A percentile compares a stretch with the other conserved stretches of the same genome.
phyloP scores from a whole-genome alignment of 768 basidiomycete genomes.

The Amylocystis lapponica region DNA sequence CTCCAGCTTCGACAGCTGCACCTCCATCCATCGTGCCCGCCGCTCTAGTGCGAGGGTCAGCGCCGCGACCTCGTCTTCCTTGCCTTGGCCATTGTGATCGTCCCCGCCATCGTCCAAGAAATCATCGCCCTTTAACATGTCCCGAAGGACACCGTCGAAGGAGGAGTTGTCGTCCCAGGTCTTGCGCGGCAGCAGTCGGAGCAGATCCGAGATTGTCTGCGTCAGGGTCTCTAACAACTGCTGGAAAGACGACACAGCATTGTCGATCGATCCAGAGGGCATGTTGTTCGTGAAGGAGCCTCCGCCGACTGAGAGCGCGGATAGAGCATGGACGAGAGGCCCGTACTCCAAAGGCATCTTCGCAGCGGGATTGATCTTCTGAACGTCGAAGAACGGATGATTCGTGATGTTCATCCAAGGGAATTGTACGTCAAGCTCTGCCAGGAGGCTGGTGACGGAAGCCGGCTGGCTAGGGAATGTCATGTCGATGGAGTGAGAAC shows the following conservation, averaged over 20 bases:
- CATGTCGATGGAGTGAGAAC: slow-evolving; percentile 55
- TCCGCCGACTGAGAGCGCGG: slow-evolving; percentile 79
- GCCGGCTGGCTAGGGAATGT: slow-evolving; percentile 38
- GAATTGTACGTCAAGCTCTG: slow-evolving; percentile 57
- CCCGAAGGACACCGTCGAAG: slow-evolving; percentile 78
- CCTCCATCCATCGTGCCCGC: slow-evolving; percentile 92
- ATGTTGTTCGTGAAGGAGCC: slow-evolving; percentile 80
- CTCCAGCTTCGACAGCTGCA: slow-evolving; percentile 82
- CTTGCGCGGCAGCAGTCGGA: slow-evolving; percentile 79
- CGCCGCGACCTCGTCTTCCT: slow-evolving; percentile 81
- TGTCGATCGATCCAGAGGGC: slow-evolving; percentile 85
- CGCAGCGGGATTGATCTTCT: slow-evolving; percentile 66
- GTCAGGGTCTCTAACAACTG: slow-evolving; percentile 84
- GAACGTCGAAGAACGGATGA: slow-evolving; percentile 71
- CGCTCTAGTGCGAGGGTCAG: slow-evolving; percentile 79
- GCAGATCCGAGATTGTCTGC: slow-evolving; percentile 82
- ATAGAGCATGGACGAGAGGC: slow-evolving; percentile 79
- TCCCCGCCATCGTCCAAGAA: slow-evolving; percentile 73
- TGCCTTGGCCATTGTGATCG: slow-evolving; percentile 55
- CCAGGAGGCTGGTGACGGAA: slow-evolving; percentile 58
- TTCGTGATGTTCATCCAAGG: slow-evolving; percentile 60
- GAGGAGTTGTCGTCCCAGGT: slow-evolving; percentile 91
- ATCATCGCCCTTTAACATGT: slow-evolving; percentile 87
- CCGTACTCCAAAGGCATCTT: slow-evolving; percentile 82
- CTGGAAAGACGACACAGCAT: slow-evolving; percentile 86